Percentiles rank a stretch among this genome's conserved stretches.
Evolutionary conservation across 192 early-diverging fungal species (phyloP).

Genomic region (Coemansia sp.): DNA sequence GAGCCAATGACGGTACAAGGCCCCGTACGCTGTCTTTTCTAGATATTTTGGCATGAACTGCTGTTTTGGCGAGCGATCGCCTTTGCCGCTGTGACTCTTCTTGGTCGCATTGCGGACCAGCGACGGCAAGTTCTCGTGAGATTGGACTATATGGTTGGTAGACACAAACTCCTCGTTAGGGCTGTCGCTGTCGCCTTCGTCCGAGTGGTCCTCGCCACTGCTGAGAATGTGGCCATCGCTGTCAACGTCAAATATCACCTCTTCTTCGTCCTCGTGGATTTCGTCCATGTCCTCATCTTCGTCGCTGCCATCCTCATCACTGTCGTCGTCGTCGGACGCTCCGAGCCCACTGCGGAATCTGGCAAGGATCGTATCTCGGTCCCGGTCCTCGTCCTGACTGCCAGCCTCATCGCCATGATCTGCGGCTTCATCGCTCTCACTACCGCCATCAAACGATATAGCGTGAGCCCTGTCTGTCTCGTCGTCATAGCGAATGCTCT

Average conservation of each 20-base stretch:
- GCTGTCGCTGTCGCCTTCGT: slow-evolving; percentile 7
- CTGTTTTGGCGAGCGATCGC: not conserved
- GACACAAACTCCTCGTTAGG: slow-evolving; percentile 1
- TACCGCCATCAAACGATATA: not conserved
- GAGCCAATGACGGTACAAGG: slow-evolving; percentile 4
- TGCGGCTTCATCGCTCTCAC: not conserved
- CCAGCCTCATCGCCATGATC: not conserved
- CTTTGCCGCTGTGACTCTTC: not conserved
- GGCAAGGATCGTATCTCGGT: not conserved
- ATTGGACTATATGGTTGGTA: not conserved
- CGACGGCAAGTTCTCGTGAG: slow-evolving; percentile 26
- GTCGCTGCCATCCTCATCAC: slow-evolving; percentile 7
- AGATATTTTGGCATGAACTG: slow-evolving; percentile 45
- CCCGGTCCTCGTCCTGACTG: slow-evolving; percentile 4
- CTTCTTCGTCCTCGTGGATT: slow-evolving; percentile 10
- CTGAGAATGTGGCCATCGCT: not conserved
- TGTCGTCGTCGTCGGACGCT: not conserved
- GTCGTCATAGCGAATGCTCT: slow-evolving; percentile 1
- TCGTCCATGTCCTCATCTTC: slow-evolving; percentile 1
- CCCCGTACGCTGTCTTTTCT: slow-evolving; percentile 39
- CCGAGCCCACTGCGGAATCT: not conserved
- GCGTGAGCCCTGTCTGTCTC: not conserved
- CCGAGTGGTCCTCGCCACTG: slow-evolving; percentile 11
- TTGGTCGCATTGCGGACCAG: not conserved
- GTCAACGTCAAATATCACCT: slow-evolving; percentile 4